These are phyloP conservation scores for Phaeosphaeriaceae sp. DNA, from an alignment of 2,329 filamentous ascomycete species.

Conservation along the genomic window DNA sequence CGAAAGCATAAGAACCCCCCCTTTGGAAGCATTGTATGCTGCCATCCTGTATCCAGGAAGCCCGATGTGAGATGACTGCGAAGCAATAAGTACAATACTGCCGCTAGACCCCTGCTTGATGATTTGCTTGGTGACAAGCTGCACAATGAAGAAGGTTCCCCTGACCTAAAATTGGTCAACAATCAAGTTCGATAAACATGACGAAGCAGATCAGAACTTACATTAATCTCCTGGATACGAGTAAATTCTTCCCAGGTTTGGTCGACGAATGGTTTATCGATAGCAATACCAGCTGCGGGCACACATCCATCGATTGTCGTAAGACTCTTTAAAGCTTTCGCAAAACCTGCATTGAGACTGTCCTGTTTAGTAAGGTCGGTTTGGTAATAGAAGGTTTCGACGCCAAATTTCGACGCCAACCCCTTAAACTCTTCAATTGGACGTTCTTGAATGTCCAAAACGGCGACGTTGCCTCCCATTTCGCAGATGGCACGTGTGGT, in stretches of 20 bases:
- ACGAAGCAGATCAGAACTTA: constrained; percentile 20
- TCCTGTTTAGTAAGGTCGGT: constrained; percentile 24
- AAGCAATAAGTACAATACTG: constrained; percentile 51
- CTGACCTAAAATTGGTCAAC: constrained; percentile 38
- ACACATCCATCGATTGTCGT: constrained; percentile 23
- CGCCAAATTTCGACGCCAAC: constrained; percentile 14
- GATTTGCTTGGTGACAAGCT: constrained; percentile 51
- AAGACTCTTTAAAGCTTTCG: constrained; percentile 16
- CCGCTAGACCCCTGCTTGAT: constrained; percentile 49
- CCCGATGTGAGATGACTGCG: constrained; percentile 48
- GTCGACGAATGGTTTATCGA: constrained; percentile 55
- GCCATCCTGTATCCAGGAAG: constrained; percentile 49
- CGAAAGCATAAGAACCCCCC: constrained; percentile 51
- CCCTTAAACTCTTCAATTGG: constrained; percentile 15
- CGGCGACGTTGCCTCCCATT: constrained; percentile 25
- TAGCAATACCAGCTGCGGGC: constrained; percentile 48
- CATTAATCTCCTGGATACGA: constrained; percentile 53
- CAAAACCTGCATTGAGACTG: constrained; percentile 18
- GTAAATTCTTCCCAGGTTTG: constrained; percentile 54
- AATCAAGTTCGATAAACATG: not conserved
- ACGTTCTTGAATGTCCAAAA: constrained; percentile 19
- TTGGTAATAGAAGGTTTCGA: constrained; percentile 19
- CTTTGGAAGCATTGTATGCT: constrained; percentile 55
- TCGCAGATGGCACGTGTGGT: constrained; percentile 23
- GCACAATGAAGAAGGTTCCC: constrained; percentile 52